These are phyloP conservation scores for Adansonia madagascariensis DNA, from an alignment of 441 rosid genomes.

Conservation along the genomic window DNA sequence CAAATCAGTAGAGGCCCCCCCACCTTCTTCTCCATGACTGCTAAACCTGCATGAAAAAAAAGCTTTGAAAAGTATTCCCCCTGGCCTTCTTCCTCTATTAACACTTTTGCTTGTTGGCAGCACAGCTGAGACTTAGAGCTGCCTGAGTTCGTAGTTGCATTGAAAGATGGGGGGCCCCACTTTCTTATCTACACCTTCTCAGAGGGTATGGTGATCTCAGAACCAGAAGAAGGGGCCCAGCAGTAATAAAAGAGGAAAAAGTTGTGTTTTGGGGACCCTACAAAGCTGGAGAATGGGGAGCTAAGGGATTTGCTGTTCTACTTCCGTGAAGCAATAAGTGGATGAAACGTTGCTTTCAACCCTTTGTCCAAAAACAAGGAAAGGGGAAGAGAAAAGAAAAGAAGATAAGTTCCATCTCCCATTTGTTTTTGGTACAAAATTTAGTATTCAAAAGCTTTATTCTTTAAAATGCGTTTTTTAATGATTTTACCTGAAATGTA, in stretches of 20 bases:
- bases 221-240: background rate
- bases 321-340: constrained; percentile 13
- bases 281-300: constrained; percentile 28
- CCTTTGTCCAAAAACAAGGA: background rate
- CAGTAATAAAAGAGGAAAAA: background rate
- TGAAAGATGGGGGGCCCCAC: background rate
- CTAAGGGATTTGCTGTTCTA: constrained; percentile 22
- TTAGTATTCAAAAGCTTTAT: background rate
- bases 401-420: background rate
- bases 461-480: no score
- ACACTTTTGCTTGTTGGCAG: constrained; percentile 8
- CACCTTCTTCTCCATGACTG: background rate
- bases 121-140: background rate
- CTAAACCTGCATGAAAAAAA: background rate
- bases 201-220: background rate
- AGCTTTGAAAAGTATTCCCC: background rate
- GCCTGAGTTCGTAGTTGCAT: background rate
- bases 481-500: no score
- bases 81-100: background rate
- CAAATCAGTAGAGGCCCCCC: constrained; percentile 3
- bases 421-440: background rate
- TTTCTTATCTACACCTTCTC: background rate
- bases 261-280: constrained; percentile 2
- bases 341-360: constrained; percentile 6
- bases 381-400: background rate